A percentile compares a stretch with the other conserved stretches of the same genome.
Evolutionary conservation across 2,329 filamentous ascomycete species (phyloP).

Genomic region (Fusarium newnesense): DNA sequence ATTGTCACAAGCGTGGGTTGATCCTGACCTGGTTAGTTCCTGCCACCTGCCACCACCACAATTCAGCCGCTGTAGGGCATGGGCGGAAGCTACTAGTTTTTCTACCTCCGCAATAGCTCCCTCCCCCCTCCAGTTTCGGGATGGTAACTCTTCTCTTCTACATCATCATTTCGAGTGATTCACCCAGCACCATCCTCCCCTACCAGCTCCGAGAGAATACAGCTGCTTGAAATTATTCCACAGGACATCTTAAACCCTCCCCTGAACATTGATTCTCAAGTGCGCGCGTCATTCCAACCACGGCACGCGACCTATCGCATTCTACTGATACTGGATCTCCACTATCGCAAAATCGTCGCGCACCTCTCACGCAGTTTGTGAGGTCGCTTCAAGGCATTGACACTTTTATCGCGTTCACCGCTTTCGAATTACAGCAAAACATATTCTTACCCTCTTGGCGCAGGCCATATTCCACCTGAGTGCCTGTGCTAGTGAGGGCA

Average conservation of each 20-base stretch:
- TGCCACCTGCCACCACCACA: slow-evolving; percentile 36
- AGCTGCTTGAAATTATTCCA: neutral
- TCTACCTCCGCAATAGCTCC: slow-evolving; percentile 29
- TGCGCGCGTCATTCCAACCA: slow-evolving; percentile 6
- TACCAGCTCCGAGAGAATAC: neutral
- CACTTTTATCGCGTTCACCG: neutral
- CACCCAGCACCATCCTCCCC: neutral
- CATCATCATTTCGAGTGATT: slow-evolving; percentile 37
- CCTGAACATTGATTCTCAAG: neutral
- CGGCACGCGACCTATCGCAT: slow-evolving; percentile 29
- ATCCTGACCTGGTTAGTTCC: slow-evolving; percentile 10
- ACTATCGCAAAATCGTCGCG: slow-evolving; percentile 19
- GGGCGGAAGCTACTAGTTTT: slow-evolving; percentile 37
- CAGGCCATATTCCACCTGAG: slow-evolving; percentile 1
- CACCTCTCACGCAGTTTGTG: neutral
- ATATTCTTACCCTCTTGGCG: slow-evolving; percentile 1
- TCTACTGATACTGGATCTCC: slow-evolving; percentile 19
- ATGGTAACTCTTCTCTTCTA: slow-evolving; percentile 28
- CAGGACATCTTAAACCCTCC: neutral
- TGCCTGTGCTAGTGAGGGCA: slow-evolving; percentile 13
- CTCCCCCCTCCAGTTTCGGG: slow-evolving; percentile 23
- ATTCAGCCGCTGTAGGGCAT: slow-evolving; percentile 31
- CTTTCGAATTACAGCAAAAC: neutral
- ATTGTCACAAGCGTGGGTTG: slow-evolving; percentile 18
- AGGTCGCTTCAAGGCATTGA: neutral